phyloP scores from a whole-genome alignment of 2,329 filamentous ascomycete species.

The Sporothrix pallida region DNA sequence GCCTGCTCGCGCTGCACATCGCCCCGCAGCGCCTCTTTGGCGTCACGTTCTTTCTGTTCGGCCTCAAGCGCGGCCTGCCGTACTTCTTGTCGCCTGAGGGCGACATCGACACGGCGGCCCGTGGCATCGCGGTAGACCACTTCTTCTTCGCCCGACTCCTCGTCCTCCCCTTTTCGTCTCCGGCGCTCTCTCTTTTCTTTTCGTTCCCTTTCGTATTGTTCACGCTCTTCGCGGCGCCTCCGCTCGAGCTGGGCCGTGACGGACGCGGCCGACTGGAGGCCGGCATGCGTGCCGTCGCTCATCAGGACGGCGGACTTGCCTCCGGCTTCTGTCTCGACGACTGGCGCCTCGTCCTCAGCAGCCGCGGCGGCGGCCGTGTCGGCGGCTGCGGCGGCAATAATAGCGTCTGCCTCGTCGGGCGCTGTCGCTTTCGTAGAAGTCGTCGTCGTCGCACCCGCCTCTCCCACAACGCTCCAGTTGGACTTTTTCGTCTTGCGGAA shows the following conservation, averaged over 20 bases:
- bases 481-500: constrained; percentile 80
- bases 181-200: constrained; percentile 43
- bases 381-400: constrained; percentile 73
- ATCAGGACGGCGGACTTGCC: constrained; percentile 63
- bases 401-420: constrained; percentile 66
- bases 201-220: constrained; percentile 43
- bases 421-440: constrained; percentile 55
- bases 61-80: constrained; percentile 68
- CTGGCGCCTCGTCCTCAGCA: constrained; percentile 57
- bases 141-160: constrained; percentile 60
- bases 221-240: constrained; percentile 51
- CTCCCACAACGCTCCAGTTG: constrained; percentile 74
- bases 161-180: constrained; percentile 48
- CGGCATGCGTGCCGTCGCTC: constrained; percentile 86
- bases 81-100: constrained; percentile 86
- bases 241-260: constrained; percentile 72
- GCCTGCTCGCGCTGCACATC: constrained; percentile 80
- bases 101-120: constrained; percentile 90
- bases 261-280: constrained; percentile 81
- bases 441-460: constrained; percentile 40
- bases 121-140: constrained; percentile 96
- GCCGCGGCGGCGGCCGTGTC: constrained; percentile 63
- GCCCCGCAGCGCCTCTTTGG: constrained; percentile 75
- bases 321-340: constrained; percentile 55
- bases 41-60: constrained; percentile 71